Evolutionary conservation across 2,329 filamentous ascomycete genomes (phyloP).

Genomic region (Hypoxylon sp.): DNA sequence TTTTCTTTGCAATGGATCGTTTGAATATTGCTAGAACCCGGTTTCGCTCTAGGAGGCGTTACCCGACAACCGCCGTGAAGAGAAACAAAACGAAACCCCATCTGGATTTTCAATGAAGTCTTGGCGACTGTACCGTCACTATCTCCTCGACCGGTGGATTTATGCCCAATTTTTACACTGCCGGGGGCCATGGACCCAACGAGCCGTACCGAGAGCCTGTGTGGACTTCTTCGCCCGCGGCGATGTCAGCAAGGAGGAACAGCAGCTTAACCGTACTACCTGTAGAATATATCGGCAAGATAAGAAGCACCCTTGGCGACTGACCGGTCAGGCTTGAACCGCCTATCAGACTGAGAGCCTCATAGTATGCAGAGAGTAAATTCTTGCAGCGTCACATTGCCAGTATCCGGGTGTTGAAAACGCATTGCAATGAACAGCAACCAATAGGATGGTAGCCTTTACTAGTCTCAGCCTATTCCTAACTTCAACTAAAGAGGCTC

Average conservation of each 20-base stretch:
- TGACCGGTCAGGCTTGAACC: not conserved
- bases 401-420: constrained; percentile 17
- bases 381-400: not conserved
- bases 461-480: constrained; percentile 27
- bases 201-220: constrained; percentile 44
- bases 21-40: constrained; percentile 1
- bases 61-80: constrained; percentile 41
- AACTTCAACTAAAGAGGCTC: constrained; percentile 37
- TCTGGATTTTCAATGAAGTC: constrained; percentile 20
- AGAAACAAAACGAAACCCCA: constrained; percentile 26
- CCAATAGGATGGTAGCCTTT: constrained; percentile 18
- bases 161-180: constrained; percentile 26
- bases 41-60: constrained; percentile 1
- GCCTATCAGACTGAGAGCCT: not conserved
- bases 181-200: constrained; percentile 30
- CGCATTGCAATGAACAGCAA: constrained; percentile 6
- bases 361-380: constrained; percentile 1
- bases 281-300: constrained; percentile 6
- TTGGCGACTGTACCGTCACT: constrained; percentile 35
- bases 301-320: not conserved
- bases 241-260: constrained; percentile 1
- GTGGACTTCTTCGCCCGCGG: constrained; percentile 8
- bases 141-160: constrained; percentile 16
- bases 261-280: not conserved
- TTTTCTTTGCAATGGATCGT: constrained; percentile 21